Conservation (phyloP, 805 yeast species). For the Lachancea fermentati region DNA sequence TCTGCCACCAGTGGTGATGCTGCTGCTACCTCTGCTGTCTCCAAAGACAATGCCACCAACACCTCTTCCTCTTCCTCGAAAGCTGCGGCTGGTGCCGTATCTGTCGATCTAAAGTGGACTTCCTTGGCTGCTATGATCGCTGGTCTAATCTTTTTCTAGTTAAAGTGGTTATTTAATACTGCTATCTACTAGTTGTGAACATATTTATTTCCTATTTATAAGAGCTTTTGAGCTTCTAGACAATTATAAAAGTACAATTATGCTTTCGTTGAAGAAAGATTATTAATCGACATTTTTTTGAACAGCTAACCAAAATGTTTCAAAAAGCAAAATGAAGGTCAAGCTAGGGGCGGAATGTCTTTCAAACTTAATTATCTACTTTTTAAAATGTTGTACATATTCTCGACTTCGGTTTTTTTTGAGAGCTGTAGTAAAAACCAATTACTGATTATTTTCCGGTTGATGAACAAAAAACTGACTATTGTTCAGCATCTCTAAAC, state of each 20-base stretch:
- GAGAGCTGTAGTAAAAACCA: neutral
- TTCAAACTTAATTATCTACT: too few species aligned
- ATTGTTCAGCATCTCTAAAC: too few species aligned
- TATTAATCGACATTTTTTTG: too few species aligned
- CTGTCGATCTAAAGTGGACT: slow-evolving; percentile 8
- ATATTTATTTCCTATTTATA: neutral
- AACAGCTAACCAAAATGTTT: neutral
- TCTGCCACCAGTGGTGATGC: slow-evolving; percentile 11
- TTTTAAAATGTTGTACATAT: too few species aligned
- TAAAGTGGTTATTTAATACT: neutral
- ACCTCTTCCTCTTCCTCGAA: neutral
- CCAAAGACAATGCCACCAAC: neutral
- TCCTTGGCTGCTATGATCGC: slow-evolving; percentile 9
- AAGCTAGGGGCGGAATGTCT: too few species aligned
- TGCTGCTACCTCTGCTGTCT: slow-evolving; percentile 4
- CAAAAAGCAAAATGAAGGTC: neutral
- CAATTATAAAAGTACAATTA: neutral
- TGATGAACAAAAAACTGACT: neutral
- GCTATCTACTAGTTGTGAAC: neutral
- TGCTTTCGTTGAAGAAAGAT: too few species aligned
- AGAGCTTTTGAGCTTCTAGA: neutral
- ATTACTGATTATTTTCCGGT: neutral
- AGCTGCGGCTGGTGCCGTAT: slow-evolving; percentile 9
- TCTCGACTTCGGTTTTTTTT: neutral
- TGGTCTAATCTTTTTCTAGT: slow-evolving; percentile 4